Conservation (phyloP, 305 asterid genomes). For the Solanum hybrid region DNA sequence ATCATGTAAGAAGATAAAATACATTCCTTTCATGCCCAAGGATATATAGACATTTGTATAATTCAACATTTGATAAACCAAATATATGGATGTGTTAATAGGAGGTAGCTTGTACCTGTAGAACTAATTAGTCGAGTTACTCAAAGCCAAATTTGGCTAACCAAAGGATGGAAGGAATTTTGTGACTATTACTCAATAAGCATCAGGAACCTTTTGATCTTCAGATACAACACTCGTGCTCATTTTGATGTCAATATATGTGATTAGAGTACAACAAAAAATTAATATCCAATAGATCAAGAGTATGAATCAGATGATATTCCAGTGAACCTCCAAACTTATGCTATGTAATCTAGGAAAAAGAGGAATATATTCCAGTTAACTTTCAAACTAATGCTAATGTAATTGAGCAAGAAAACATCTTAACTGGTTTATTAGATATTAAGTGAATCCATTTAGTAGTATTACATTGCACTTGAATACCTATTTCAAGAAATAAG, state of each 20-base stretch:
- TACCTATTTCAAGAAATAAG: neutral
- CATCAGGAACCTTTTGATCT: neutral
- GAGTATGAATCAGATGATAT: neutral
- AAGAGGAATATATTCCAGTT: neutral
- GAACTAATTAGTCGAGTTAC: neutral
- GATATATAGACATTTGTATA: neutral
- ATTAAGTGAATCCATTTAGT: neutral
- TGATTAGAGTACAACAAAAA: constrained; percentile 11
- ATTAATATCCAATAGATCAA: neutral
- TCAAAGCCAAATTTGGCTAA: neutral
- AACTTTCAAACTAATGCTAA: neutral
- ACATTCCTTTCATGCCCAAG: neutral
- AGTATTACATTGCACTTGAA: neutral
- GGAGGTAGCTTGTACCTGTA: neutral
- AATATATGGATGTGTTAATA: neutral
- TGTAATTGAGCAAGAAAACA: neutral
- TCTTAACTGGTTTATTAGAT: neutral
- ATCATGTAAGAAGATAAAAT: no score
- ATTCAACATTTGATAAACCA: neutral
- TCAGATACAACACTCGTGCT: neutral
- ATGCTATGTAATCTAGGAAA: neutral
- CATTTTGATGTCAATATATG: constrained; percentile 20
- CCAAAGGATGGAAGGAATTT: neutral
- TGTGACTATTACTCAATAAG: neutral
- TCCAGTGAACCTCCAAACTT: neutral